phyloP scores from a whole-genome alignment of 208 protist genomes.

The Histomonas meleagridis region DNA sequence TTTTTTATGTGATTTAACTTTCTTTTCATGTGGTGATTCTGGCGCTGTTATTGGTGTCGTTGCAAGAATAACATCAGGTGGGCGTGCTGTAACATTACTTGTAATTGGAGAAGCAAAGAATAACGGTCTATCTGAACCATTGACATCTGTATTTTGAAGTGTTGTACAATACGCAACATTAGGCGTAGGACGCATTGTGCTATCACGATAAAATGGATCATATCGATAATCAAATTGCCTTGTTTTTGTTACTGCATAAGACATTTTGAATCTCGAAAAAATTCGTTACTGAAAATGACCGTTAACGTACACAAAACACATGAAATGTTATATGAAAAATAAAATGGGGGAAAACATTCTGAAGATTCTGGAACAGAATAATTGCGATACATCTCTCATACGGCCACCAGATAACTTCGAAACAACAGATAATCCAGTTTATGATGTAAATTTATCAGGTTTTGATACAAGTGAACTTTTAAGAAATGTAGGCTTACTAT shows the following conservation, averaged over 20 bases:
- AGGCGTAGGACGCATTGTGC: background rate
- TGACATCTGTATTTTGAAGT: background rate
- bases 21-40: background rate
- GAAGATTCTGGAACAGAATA: too few species aligned
- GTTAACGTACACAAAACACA: too few species aligned
- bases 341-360: too few species aligned
- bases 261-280: background rate
- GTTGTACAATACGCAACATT: background rate
- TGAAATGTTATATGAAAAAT: too few species aligned
- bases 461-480: too few species aligned
- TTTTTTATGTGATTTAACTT: background rate
- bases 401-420: too few species aligned
- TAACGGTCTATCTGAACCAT: conserved; percentile 13
- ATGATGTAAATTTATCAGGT: too few species aligned
- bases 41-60: background rate
- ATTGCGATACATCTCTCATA: too few species aligned
- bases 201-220: background rate
- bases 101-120: background rate
- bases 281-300: too few species aligned
- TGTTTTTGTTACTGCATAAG: background rate
- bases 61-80: conserved; percentile 30
- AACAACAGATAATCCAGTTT: too few species aligned
- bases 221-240: background rate
- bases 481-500: too few species aligned
- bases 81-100: background rate